Evolutionary conservation across 495 filamentous ascomycete species (phyloP).

Genomic region (Penicillium silybi): DNA sequence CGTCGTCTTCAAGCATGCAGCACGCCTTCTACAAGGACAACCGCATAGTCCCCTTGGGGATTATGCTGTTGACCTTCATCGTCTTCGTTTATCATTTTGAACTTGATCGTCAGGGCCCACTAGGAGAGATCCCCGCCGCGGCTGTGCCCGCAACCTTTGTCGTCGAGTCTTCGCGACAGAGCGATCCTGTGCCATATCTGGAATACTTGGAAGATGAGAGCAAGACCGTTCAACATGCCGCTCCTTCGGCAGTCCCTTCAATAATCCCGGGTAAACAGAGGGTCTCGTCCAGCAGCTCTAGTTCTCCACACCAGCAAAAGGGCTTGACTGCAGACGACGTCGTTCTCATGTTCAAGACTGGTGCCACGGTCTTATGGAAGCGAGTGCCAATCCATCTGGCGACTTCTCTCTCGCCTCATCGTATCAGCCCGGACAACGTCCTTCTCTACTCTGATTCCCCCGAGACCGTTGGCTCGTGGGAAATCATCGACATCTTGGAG

Average conservation of each 20-base stretch:
- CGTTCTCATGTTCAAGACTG: constrained; percentile 38
- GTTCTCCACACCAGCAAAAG: constrained; percentile 2
- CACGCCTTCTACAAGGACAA: constrained; percentile 24
- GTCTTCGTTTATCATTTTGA: constrained; percentile 26
- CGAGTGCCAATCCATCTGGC: constrained; percentile 32
- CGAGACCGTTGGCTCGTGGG: constrained; percentile 30
- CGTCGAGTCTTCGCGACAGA: background rate
- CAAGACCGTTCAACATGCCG: constrained; percentile 2
- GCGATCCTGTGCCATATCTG: background rate
- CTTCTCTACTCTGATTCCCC: constrained; percentile 34
- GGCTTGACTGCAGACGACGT: constrained; percentile 36
- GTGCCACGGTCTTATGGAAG: constrained; percentile 31
- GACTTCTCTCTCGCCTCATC: constrained; percentile 18
- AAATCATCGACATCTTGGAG: constrained; percentile 32
- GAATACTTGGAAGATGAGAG: constrained; percentile 1
- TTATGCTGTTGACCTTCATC: constrained; percentile 24
- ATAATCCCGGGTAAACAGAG: constrained; percentile 19
- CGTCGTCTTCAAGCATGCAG: constrained; percentile 2
- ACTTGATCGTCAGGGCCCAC: constrained; percentile 12
- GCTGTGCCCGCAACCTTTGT: constrained; percentile 4
- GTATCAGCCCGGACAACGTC: constrained; percentile 23
- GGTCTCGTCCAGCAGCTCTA: background rate
- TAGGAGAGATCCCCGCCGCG: constrained; percentile 5
- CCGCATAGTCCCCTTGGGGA: constrained; percentile 24
- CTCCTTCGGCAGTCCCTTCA: constrained; percentile 11